These are phyloP conservation scores for Aspergillus sp. DNA, from an alignment of 2,329 filamentous ascomycete species.

Conservation along the genomic window DNA sequence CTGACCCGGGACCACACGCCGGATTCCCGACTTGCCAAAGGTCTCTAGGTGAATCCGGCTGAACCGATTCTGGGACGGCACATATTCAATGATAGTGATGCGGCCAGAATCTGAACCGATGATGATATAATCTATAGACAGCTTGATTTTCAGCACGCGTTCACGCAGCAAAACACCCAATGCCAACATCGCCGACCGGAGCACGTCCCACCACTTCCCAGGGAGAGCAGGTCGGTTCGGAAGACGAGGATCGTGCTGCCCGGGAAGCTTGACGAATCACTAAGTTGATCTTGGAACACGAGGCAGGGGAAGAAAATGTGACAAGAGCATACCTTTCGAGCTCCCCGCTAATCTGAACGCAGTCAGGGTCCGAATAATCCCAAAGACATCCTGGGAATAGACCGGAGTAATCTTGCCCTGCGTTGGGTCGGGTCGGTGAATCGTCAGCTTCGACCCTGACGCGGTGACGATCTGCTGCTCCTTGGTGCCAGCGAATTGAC, in stretches of 20 bases:
- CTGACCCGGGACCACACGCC: conserved; percentile 88
- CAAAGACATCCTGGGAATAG: conserved; percentile 88
- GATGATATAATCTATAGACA: conserved; percentile 76
- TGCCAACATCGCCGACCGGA: conserved; percentile 26
- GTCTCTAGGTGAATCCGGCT: conserved; percentile 89
- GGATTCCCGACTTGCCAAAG: conserved; percentile 92
- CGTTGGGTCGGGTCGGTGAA: conserved; percentile 76
- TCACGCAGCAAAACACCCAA: conserved; percentile 20
- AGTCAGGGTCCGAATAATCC: conserved; percentile 82
- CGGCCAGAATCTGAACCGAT: conserved; percentile 92
- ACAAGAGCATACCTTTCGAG: conserved; percentile 70
- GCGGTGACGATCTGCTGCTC: conserved; percentile 96
- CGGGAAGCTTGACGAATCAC: conserved; percentile 58
- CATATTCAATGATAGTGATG: conserved; percentile 87
- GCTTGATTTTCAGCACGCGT: conserved; percentile 33
- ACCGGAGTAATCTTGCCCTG: conserved; percentile 80
- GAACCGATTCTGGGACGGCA: conserved; percentile 78
- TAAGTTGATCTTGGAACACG: conserved; percentile 48
- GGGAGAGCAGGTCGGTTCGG: conserved; percentile 19
- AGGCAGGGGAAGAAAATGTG: conserved; percentile 3
- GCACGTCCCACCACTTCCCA: conserved; percentile 22
- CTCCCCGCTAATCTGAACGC: conserved; percentile 88
- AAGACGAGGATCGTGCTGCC: conserved; percentile 41
- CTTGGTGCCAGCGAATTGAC: conserved; percentile 91
- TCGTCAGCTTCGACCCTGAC: conserved; percentile 78